A percentile compares a stretch with the other conserved stretches of the same genome.
phyloP scores from a whole-genome alignment of 257 asterid species.

The Coffea canephora region DNA sequence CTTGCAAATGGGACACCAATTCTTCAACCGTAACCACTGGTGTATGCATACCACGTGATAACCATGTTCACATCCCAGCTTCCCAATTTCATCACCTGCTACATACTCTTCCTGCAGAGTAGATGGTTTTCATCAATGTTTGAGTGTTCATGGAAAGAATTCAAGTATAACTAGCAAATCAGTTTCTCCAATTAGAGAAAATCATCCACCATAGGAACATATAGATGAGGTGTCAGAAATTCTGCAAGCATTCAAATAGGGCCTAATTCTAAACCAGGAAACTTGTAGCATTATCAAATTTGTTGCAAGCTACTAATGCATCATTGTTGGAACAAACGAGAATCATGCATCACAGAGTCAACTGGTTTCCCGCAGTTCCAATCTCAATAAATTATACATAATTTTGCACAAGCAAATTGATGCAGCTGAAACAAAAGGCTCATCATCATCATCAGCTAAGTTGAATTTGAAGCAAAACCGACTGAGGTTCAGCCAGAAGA shows the following conservation, averaged over 20 bases:
- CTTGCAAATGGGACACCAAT: conserved; percentile 65
- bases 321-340: neutral
- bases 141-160: neutral
- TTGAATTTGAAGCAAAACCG: neutral
- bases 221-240: neutral
- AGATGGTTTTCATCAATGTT: neutral
- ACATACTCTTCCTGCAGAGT: conserved; percentile 72
- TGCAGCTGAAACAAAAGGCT: neutral
- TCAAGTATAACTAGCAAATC: neutral
- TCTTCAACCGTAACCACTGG: conserved; percentile 77
- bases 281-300: no score
- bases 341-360: no score
- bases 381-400: no score
- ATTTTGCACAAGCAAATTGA: neutral
- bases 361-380: no score
- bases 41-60: conserved; percentile 58
- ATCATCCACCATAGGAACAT: neutral
- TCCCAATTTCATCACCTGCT: conserved; percentile 68
- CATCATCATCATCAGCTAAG: neutral
- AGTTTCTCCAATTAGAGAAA: no score
- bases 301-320: neutral
- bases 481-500: neutral
- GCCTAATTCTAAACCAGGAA: neutral
- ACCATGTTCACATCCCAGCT: conserved; percentile 68
- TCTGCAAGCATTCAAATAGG: neutral